These are phyloP conservation scores for Priceomyces melissophilus DNA, from an alignment of 805 yeast genomes.

Conservation along the genomic window DNA sequence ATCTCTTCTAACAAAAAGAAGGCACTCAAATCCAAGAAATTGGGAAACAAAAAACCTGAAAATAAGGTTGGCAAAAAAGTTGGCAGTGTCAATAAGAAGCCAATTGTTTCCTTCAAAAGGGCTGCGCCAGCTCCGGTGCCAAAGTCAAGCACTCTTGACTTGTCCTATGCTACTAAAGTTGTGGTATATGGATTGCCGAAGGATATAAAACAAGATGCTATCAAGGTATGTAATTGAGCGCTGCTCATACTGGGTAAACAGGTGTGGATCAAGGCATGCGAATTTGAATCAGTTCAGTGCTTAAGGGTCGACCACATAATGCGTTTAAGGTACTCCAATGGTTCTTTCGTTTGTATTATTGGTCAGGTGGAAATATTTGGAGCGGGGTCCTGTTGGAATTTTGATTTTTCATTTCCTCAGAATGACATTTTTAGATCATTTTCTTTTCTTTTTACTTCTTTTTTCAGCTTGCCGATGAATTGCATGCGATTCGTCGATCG, in stretches of 20 bases:
- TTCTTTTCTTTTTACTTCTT: too few relatives aligned
- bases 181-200: constrained; percentile 82
- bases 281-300: too few relatives aligned
- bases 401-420: neutral
- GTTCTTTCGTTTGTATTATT: constrained; percentile 1
- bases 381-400: neutral
- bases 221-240: constrained; percentile 66
- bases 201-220: constrained; percentile 79
- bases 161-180: constrained; percentile 69
- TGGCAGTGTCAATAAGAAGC: constrained; percentile 28
- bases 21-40: constrained; percentile 16
- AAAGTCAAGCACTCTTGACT: constrained; percentile 31
- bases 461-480: too few relatives aligned
- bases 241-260: neutral
- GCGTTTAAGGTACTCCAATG: neutral
- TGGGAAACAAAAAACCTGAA: constrained; percentile 16
- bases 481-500: too few relatives aligned
- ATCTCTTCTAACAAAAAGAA: constrained; percentile 58
- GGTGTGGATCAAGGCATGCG: too few relatives aligned
- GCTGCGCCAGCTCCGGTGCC: constrained; percentile 16
- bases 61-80: constrained; percentile 37
- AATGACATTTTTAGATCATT: too few relatives aligned
- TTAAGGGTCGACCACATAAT: neutral
- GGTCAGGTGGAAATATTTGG: neutral
- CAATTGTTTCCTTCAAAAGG: constrained; percentile 29